Conservation (phyloP, 306 rosid genomes). For the Elaeagnus macrophylla region DNA sequence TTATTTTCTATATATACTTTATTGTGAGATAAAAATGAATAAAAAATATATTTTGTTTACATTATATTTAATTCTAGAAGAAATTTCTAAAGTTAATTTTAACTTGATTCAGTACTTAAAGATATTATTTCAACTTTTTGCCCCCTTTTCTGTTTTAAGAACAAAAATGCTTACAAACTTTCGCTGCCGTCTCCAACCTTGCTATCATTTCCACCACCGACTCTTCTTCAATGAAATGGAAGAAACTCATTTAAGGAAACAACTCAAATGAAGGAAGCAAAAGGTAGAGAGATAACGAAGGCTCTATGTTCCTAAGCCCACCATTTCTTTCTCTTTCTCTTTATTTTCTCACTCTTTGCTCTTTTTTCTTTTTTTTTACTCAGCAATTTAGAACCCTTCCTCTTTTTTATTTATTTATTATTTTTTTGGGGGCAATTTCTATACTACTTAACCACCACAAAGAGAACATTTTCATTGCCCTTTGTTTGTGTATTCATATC, state of each 20-base stretch:
- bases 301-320: slow-evolving; percentile 89
- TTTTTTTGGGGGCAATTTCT: slow-evolving; percentile 4
- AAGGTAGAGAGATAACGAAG: slow-evolving; percentile 8
- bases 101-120: slow-evolving; percentile 1
- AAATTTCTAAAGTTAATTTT: neutral
- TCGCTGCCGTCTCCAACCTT: slow-evolving; percentile 98
- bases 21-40: no score
- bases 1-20: no score
- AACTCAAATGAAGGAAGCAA: slow-evolving; percentile 5
- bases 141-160: neutral
- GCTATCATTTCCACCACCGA: slow-evolving; percentile 97
- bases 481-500: neutral
- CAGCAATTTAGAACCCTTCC: neutral
- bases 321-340: slow-evolving; percentile 55
- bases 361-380: slow-evolving; percentile 18
- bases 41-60: no score
- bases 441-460: slow-evolving; percentile 20
- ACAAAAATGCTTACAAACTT: slow-evolving; percentile 55
- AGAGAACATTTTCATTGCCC: slow-evolving; percentile 2
- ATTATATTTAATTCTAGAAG: no score
- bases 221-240: slow-evolving; percentile 52
- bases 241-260: slow-evolving; percentile 28
- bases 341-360: slow-evolving; percentile 13
- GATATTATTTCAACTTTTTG: neutral
- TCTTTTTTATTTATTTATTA: slow-evolving; percentile 1